Base-by-base conservation (phyloP, 2,329 filamentous ascomycete species). In the Pseudogymnoascus pannorum region DNA sequence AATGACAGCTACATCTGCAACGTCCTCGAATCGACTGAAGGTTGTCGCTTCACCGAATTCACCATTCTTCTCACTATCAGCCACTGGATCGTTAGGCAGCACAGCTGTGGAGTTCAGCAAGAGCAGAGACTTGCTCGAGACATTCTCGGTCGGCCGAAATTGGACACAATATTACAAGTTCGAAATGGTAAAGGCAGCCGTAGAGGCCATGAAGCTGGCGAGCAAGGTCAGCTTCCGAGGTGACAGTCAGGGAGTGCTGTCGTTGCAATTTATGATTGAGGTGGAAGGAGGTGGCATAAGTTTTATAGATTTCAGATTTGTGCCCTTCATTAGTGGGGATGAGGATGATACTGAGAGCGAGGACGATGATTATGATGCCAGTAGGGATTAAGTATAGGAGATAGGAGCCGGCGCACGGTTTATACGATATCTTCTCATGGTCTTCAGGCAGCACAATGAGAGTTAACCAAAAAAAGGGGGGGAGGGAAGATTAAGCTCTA, bases 241-340 rank as follows among this genome's bases (percentile, higher is more conserved):
- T 0, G 94, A 99, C 74, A 81, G 83, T 1, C 91, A 96, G 72
- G 93, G 94, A 0, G 93, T 99, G 29, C 75, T 99, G 66, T 97
- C 91, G 74, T 76, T 97, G 72, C 94, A 99, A 71, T 97, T 97
- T 70, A 94, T 99, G 88, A 87, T 99, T 14, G 91, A 97, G 71
- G 80, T 92, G 42, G 91, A 94, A 64, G 82, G 83, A 5, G 81
- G 83, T 4, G 79, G 80, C 22, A 78, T 86, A 38, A 89, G 86
- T 68, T 95, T 93, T 75, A 80, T 94, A 22, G 89, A 94, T 73
- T 95, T 93, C 73, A 81, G 88, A 18, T 91, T 94, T 71, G 87
- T 95, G 62, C 90, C 91, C 14, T 87, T 87, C 62, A 78, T 86
- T 60, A 79, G 81, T 14, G 81, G 83, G 20, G 82, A 88, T 42